phyloP scores from a whole-genome alignment of 805 yeast species.

The Schwanniomyces vanrijiae region DNA sequence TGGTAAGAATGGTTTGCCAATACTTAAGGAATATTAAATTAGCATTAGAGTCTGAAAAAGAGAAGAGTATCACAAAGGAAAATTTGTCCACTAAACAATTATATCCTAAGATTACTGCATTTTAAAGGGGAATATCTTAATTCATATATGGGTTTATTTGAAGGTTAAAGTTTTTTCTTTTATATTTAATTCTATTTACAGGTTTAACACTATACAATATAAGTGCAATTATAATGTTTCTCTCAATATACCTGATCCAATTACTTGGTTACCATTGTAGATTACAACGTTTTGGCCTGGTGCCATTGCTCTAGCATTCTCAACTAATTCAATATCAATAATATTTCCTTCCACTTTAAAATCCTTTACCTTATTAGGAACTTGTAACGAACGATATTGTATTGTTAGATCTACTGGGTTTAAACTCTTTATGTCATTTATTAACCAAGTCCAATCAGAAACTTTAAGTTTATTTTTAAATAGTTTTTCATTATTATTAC shows the following conservation, averaged over 20 bases:
- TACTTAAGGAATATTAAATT: constrained; percentile 22
- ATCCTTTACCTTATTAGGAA: constrained; percentile 41
- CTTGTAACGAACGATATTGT: constrained; percentile 76
- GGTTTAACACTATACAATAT: background rate
- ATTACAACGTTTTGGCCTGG: constrained; percentile 86
- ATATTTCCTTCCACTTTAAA: constrained; percentile 15
- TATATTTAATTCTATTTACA: constrained; percentile 1
- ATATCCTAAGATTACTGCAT: constrained; percentile 43
- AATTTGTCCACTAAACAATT: constrained; percentile 14
- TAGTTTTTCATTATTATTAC: constrained; percentile 58
- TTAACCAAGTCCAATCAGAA: constrained; percentile 51
- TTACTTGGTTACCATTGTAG: constrained; percentile 62
- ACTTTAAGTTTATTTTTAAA: constrained; percentile 45
- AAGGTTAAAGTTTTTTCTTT: background rate
- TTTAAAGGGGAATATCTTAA: constrained; percentile 16
- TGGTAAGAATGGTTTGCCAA: constrained; percentile 33
- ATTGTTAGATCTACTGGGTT: constrained; percentile 34
- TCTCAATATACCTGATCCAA: constrained; percentile 51
- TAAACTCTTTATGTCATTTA: constrained; percentile 5
- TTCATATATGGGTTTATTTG: background rate
- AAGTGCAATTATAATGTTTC: constrained; percentile 7
- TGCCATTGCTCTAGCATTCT: constrained; percentile 70
- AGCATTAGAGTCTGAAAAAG: constrained; percentile 1
- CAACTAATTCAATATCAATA: constrained; percentile 39
- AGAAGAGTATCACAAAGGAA: background rate